Conservation (phyloP, 352 stramenopile species). For the Pythium volutum region DNA sequence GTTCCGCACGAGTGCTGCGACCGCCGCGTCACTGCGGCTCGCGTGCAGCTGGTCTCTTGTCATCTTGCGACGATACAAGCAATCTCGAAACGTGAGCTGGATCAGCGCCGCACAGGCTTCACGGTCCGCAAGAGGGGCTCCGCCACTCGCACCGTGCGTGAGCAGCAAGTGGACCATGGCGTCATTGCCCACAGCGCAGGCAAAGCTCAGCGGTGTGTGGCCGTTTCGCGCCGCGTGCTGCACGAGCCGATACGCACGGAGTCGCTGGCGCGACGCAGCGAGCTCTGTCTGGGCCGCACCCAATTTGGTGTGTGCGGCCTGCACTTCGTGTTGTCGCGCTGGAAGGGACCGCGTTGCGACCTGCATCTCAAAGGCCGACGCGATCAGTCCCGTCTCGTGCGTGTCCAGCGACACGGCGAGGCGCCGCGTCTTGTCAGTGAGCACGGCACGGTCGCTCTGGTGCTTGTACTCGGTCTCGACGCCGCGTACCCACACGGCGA, state of each 20-base stretch:
- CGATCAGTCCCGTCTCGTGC: slow-evolving; percentile 35
- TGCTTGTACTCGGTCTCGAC: slow-evolving; percentile 79
- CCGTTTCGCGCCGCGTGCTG: slow-evolving; percentile 57
- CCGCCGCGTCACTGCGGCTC: slow-evolving; percentile 38
- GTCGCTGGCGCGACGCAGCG: slow-evolving; percentile 37
- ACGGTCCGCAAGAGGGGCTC: slow-evolving; percentile 47
- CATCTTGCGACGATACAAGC: slow-evolving; percentile 26
- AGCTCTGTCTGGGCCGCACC: slow-evolving; percentile 40
- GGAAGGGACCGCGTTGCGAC: slow-evolving; percentile 62
- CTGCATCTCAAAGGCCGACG: slow-evolving; percentile 55
- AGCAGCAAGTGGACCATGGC: slow-evolving; percentile 72
- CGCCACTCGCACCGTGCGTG: slow-evolving; percentile 45
- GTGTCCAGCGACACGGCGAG: slow-evolving; percentile 37
- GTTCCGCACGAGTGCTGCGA: slow-evolving; percentile 51
- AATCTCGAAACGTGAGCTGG: slow-evolving; percentile 55
- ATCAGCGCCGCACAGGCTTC: slow-evolving; percentile 59
- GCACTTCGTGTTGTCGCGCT: slow-evolving; percentile 60
- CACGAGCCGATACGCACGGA: slow-evolving; percentile 49
- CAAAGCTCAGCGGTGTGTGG: slow-evolving; percentile 71
- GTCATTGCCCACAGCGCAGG: slow-evolving; percentile 65
- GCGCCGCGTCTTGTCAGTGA: slow-evolving; percentile 50
- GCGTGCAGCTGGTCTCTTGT: background rate
- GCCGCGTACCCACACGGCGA: slow-evolving; percentile 69
- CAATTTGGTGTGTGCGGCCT: slow-evolving; percentile 27
- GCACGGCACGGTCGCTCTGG: slow-evolving; percentile 44